A percentile compares a stretch with the other conserved stretches of the same genome.
These are phyloP conservation scores for Coprinopsis marcescibilis DNA, from an alignment of 768 basidiomycete genomes.

Conservation along the genomic window DNA sequence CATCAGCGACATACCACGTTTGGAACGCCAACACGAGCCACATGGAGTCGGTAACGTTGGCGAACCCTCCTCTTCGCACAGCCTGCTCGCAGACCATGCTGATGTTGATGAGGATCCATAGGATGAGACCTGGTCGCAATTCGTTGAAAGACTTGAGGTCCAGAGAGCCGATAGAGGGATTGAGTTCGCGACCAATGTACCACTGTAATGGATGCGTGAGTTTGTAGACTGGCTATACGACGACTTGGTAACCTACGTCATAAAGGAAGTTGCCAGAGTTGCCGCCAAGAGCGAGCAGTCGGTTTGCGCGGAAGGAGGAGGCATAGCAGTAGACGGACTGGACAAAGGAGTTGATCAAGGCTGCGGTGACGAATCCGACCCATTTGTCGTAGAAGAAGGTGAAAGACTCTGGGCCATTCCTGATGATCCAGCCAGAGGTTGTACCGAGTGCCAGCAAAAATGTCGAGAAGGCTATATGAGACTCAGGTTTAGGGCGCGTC, in stretches of 20 bases:
- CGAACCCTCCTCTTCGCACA: constrained; percentile 63
- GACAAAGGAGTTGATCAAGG: constrained; percentile 67
- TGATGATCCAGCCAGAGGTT: constrained; percentile 59
- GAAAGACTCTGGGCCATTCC: constrained; percentile 72
- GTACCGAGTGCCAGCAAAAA: constrained; percentile 77
- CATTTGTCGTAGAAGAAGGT: constrained; percentile 91
- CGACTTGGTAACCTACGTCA: constrained; percentile 55
- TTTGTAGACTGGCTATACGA: not conserved
- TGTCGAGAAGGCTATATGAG: constrained; percentile 76
- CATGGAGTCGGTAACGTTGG: constrained; percentile 81
- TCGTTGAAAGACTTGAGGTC: constrained; percentile 74
- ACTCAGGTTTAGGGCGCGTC: constrained; percentile 2
- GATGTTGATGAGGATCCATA: constrained; percentile 88
- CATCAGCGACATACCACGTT: constrained; percentile 79
- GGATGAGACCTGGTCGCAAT: constrained; percentile 83
- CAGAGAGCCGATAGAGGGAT: constrained; percentile 75
- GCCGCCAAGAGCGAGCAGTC: constrained; percentile 85
- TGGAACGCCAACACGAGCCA: constrained; percentile 86
- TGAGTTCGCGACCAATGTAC: constrained; percentile 91
- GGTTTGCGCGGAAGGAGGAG: constrained; percentile 60
- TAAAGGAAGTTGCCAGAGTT: constrained; percentile 86
- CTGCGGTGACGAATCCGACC: constrained; percentile 82
- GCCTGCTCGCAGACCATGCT: constrained; percentile 91
- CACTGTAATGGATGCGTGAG: constrained; percentile 45
- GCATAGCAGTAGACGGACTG: constrained; percentile 73